Evolutionary conservation across 2,329 filamentous ascomycete species (phyloP), one percentile per base, ranked within the genome.

Genomic region (Uncinocarpus reesii): DNA sequence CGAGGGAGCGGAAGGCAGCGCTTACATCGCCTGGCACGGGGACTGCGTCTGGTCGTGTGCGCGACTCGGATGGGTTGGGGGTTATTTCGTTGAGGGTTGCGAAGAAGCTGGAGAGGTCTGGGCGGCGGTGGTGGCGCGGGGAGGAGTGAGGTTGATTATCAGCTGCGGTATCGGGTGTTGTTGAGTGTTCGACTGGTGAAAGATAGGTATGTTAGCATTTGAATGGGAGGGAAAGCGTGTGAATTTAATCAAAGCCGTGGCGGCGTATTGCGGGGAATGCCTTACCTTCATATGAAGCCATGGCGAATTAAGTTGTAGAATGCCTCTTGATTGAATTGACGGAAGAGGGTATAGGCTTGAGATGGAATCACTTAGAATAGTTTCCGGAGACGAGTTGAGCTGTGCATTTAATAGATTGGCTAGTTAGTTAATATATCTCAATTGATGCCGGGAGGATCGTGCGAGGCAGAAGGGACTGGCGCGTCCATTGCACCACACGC

Each of bases 91-190:
- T 66, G 42, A 82, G 75, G 37, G 76, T 75, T 49, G 73, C 72
- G 67, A 81, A 81, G 70, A 83, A 82, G 57, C 78, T 79, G 34
- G 75, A 78, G 34, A 82, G 73, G 61, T 83, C 79, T 23, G 79
- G 79, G 44, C 78, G 75, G 53, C 77, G 77, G 15, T 65, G 47
- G 58, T 57, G 45, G 3, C 4, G 41, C 20, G 41, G 28, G 29
- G 28, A 15, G 29, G 41, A 5, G 59, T 60, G 53, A 21, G 45
- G 23, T 31, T 38, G 32, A 16, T 64, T 61, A 49, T 55, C 55
- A 38, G 61, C 36, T 46, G 36, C 52, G 23, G 40, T 38, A 48
- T 65, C 62, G 48, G 57, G 55, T 38, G 63, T 70, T 45, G 43
- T 46, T 13, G 66, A 66, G 56, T 71, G 67, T 53, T 69, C 68